Conservation (phyloP, 176 grass and related monocot species). For the Hyparrhenia diplandra region DNA sequence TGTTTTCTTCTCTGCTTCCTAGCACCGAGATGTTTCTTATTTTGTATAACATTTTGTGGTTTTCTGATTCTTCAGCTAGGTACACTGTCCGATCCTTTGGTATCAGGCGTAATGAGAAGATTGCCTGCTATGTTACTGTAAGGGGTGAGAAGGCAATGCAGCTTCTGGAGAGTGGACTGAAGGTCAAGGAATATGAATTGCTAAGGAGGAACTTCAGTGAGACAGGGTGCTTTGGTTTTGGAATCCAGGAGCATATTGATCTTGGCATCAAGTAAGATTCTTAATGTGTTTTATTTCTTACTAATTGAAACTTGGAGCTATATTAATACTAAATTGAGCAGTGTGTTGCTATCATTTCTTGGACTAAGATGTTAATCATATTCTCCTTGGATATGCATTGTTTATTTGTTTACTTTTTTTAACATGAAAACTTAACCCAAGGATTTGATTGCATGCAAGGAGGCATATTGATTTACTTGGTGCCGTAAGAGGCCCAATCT, state of each 20-base stretch:
- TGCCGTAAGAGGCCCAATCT: not conserved
- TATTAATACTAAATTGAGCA: not conserved
- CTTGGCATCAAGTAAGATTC: constrained; percentile 43
- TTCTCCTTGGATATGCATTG: not conserved
- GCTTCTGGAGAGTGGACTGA: constrained; percentile 53
- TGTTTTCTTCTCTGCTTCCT: not conserved
- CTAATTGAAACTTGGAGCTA: not conserved
- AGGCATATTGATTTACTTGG: no score
- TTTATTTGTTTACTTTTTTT: not conserved
- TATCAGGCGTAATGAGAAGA: constrained; percentile 52
- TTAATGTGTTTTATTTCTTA: not conserved
- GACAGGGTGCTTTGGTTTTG: constrained; percentile 46
- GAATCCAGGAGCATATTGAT: constrained; percentile 54
- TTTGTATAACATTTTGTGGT: not conserved
- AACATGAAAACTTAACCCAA: not conserved
- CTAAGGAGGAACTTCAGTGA: constrained; percentile 53
- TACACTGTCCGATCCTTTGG: constrained; percentile 52
- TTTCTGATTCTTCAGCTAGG: constrained; percentile 16
- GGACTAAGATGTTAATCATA: not conserved
- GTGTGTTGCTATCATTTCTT: not conserved
- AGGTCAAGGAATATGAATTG: constrained; percentile 49
- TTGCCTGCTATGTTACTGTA: constrained; percentile 48
- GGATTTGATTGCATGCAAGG: not conserved
- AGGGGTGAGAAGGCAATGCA: constrained; percentile 53
- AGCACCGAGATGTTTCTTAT: not conserved